phyloP scores from a whole-genome alignment of 345 rosid genomes.

The Salix suchowensis region DNA sequence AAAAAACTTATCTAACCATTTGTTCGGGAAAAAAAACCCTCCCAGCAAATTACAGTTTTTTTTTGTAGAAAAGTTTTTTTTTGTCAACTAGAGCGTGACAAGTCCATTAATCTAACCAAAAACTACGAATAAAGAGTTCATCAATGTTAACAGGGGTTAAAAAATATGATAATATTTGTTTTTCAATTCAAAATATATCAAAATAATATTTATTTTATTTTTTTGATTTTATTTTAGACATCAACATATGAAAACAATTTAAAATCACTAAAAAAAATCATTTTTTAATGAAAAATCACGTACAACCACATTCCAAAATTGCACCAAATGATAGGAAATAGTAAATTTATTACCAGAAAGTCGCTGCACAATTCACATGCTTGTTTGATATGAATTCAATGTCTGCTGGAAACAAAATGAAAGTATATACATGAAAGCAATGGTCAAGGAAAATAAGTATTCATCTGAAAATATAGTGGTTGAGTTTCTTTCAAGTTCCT shows the following conservation, averaged over 20 bases:
- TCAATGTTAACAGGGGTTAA: not conserved
- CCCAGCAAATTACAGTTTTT: not conserved
- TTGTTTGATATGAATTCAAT: slow-evolving; percentile 30
- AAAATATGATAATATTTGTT: too few species aligned
- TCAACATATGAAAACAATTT: too few species aligned
- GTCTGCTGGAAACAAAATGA: slow-evolving; percentile 23
- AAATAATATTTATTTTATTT: too few species aligned
- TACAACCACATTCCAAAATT: too few species aligned
- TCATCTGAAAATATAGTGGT: not conserved
- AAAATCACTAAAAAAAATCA: too few species aligned
- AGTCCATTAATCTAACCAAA: not conserved
- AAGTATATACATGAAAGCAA: slow-evolving; percentile 44
- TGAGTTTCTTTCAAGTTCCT: slow-evolving; percentile 1
- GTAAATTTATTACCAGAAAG: slow-evolving; percentile 41
- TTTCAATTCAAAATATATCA: too few species aligned
- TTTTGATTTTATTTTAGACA: too few species aligned
- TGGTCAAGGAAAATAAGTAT: slow-evolving; percentile 21
- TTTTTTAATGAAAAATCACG: too few species aligned
- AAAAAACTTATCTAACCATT: not conserved
- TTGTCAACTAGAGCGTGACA: not conserved
- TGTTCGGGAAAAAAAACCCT: not conserved
- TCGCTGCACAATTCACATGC: slow-evolving; percentile 26
- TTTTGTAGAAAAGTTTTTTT: not conserved
- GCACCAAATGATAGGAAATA: slow-evolving; percentile 9
- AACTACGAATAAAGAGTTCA: not conserved